phyloP scores from a whole-genome alignment of 139 green algal genomes.

The Chlamydomonas asymmetrica region DNA sequence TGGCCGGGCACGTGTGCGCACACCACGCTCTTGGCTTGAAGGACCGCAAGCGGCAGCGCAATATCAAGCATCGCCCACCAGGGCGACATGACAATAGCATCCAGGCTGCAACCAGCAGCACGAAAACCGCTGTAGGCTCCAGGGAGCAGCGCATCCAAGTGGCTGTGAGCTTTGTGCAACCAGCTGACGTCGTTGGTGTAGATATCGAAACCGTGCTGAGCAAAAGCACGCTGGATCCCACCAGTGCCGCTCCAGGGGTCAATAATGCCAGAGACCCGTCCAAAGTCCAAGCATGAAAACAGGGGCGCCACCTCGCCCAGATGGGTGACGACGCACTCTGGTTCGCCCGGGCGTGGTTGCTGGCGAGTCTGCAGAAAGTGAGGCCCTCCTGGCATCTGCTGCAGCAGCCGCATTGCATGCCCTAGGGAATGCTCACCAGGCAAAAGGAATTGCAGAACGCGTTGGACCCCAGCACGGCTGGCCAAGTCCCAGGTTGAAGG shows the following conservation, averaged over 20 bases:
- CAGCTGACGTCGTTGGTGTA: not conserved
- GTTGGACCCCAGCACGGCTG: too few species aligned
- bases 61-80: not conserved
- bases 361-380: too few species aligned
- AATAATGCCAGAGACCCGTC: not conserved
- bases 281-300: not conserved
- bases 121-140: not conserved
- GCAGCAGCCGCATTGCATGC: too few species aligned
- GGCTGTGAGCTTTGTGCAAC: not conserved
- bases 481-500: too few species aligned
- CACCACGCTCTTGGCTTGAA: too few species aligned
- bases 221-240: not conserved
- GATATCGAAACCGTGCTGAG: not conserved
- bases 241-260: constrained; percentile 1
- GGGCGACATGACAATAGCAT: not conserved
- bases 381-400: too few species aligned
- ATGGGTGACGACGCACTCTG: too few species aligned
- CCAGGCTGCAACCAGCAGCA: not conserved
- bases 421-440: too few species aligned
- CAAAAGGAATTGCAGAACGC: too few species aligned
- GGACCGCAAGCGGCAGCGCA: not conserved
- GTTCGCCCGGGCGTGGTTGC: too few species aligned
- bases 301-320: not conserved
- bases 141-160: not conserved
- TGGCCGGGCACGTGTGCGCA: too few species aligned